Evolutionary conservation across 1,284 basidiomycete species (phyloP), one percentile per base, ranked within the genome.

Genomic region (Papiliotrema nemorosa): DNA sequence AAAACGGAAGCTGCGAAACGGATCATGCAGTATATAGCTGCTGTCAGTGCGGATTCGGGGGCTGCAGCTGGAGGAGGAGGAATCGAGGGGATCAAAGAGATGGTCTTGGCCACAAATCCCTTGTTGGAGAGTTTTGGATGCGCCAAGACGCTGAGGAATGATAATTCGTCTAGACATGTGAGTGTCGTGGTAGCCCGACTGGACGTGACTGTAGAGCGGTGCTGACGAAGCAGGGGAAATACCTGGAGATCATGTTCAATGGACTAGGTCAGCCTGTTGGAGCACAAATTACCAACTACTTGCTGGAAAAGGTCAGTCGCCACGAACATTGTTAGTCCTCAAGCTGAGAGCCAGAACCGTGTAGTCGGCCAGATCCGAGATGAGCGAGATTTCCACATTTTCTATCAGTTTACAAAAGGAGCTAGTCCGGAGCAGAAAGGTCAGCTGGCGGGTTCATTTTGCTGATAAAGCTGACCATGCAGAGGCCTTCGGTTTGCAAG

Each of bases 11-110:
- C 92, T 9, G 93, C 93, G 22, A 97, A 97, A 73, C 84, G 92
- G 51, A 98, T 99, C 76, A 99, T 99, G 96, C 93, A 98, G 76
- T 99, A 98, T 72, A 97, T 98, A 60, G 96, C 96, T 12, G 96
- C 90, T 5, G 96, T 98, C 2, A 89, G 89, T 49, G 72, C 71
- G 9, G 39, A 25, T 12, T 21, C 16, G 7, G 18, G 86, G 87
- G 2, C 82, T 85, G 86, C 86, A 66, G 84, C 81, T 64, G 85
- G 84, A 60, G 69, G 63, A 14, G 66, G 66, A 12, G 70, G 72
- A 2, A 97, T 98, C 58, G 89, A 94, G 70, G 87, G 92, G 72
- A 93, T 98, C 75, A 97, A 98, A 79, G 93, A 98, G 69, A 99
- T 99, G 96, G 96, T 98, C n/a, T 79, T 99, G 37, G 96, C 96